Evolutionary conservation across 352 stramenopile genomes (phyloP), one percentile per base, ranked within the genome.

Genomic region (Thalassiosira exigua): DNA sequence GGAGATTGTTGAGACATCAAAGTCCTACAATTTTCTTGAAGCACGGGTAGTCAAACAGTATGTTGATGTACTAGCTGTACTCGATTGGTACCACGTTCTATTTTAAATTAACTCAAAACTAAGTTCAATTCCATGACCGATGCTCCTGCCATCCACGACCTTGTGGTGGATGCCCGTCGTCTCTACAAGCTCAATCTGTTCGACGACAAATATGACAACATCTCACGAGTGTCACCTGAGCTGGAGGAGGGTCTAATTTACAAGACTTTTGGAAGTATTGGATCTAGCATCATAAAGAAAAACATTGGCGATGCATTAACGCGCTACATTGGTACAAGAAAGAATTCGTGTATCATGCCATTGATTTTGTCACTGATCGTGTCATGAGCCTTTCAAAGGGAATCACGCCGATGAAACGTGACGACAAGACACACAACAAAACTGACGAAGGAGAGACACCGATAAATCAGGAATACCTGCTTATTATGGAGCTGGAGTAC

Each of bases 231-330:
- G n/a, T n/a, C 58, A 32, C 59, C 69, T 54, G 24, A 78, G 22
- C 3, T 78, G 39, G 4, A 36, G 21, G 69, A 73, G 11, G 50
- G 61, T 12, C 72, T 78, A 21, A 73, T 78, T 19, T 11, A 52
- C 7, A 65, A 73, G n/a, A n/a, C 51, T 36, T 78, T 64, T 61
- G 27, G 46, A 24, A 44, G 65, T 62, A 33, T 78, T 54, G 58
- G 69, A 14, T 39, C 52, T 2, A 67, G 19, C 44, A 42, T 12
- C 17, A 48, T 2, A 30, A 39, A 62, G 27, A 66, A 73, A 26
- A 73, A 73, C 33, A 66, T 51, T 21, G 4, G 11, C 17, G 41
- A 14, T 14, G 50, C 9, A 57, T 26, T 57, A 19, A 14, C 12
- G 12, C 9, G 22, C 9, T 11, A 22, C 9, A 14, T 57, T 26